Percentiles rank a stretch among this genome's conserved stretches.
Evolutionary conservation across 148 eudicot genomes (phyloP).

Genomic region (Pharnaceum exiguum): DNA sequence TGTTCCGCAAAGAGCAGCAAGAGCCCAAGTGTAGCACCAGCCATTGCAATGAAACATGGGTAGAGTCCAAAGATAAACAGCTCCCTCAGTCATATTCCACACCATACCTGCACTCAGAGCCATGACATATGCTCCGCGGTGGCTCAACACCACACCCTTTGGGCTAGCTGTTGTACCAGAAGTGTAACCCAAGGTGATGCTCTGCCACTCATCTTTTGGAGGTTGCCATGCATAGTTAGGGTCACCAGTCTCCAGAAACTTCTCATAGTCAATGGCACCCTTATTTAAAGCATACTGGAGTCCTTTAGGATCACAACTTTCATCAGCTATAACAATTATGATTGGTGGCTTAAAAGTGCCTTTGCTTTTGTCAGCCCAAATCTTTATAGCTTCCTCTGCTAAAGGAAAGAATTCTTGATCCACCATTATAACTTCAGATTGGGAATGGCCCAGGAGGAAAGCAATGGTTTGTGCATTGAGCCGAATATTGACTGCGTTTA

Average conservation of each 20-base stretch:
- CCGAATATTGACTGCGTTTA: slow-evolving; percentile 80
- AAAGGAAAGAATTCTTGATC: slow-evolving; percentile 81
- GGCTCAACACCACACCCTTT: slow-evolving; percentile 91
- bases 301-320: slow-evolving; percentile 58
- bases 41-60: slow-evolving; percentile 99
- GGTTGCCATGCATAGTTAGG: slow-evolving; percentile 79
- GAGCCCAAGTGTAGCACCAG: slow-evolving; percentile 94
- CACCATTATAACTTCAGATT: slow-evolving; percentile 61
- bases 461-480: slow-evolving; percentile 70
- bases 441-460: slow-evolving; percentile 77
- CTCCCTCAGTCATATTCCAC: slow-evolving; percentile 84
- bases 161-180: slow-evolving; percentile 98
- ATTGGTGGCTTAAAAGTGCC: slow-evolving; percentile 62
- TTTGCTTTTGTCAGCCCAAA: slow-evolving; percentile 43
- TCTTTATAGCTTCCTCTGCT: slow-evolving; percentile 76
- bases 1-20: slow-evolving; percentile 91
- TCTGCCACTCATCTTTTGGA: slow-evolving; percentile 95
- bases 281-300: slow-evolving; percentile 62
- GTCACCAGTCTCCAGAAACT: slow-evolving; percentile 72
- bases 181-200: slow-evolving; percentile 83
- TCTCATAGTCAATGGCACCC: slow-evolving; percentile 82
- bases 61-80: slow-evolving; percentile 84
- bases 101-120: slow-evolving; percentile 60
- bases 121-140: slow-evolving; percentile 89
- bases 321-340: slow-evolving; percentile 74